Conservation (phyloP, 345 rosid species). For the Melastoma malabathricum region DNA sequence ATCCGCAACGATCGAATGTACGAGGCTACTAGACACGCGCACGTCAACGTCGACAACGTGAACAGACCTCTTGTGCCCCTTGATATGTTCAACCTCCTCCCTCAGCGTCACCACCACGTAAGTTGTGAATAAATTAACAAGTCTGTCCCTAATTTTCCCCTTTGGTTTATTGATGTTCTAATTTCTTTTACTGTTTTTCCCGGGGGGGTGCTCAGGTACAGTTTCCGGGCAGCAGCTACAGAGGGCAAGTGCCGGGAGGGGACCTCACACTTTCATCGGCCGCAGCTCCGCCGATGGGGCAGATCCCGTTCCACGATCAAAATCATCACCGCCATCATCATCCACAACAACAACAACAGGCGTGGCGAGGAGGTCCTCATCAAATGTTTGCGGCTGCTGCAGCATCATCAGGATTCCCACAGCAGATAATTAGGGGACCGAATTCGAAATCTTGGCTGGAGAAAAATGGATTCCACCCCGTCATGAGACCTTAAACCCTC, state of each 20-base stretch:
- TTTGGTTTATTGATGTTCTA: neutral
- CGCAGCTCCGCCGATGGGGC: conserved; percentile 15
- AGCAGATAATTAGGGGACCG: conserved; percentile 37
- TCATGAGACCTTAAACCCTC: conserved; percentile 24
- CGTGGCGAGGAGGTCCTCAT: conserved; percentile 38
- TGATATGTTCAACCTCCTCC: conserved; percentile 19
- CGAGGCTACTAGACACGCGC: neutral
- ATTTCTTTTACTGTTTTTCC: neutral
- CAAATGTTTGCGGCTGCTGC: conserved; percentile 76
- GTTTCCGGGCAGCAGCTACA: conserved; percentile 48
- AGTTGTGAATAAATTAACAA: neutral
- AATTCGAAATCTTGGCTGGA: conserved; percentile 37
- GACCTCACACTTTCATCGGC: conserved; percentile 43
- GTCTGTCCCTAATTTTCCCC: neutral
- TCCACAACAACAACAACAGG: conserved; percentile 7
- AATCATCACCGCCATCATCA: conserved; percentile 2
- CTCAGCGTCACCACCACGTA: conserved; percentile 25
- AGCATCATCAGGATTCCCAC: conserved; percentile 99
- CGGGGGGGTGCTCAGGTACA: conserved; percentile 11
- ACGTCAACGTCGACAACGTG: neutral
- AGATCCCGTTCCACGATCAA: conserved; percentile 4
- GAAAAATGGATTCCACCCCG: conserved; percentile 38
- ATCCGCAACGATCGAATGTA: neutral
- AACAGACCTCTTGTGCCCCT: conserved; percentile 20
- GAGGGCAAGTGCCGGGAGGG: conserved; percentile 32